Conservation (phyloP, 768 basidiomycete genomes). For the Mycena chlorophos region DNA sequence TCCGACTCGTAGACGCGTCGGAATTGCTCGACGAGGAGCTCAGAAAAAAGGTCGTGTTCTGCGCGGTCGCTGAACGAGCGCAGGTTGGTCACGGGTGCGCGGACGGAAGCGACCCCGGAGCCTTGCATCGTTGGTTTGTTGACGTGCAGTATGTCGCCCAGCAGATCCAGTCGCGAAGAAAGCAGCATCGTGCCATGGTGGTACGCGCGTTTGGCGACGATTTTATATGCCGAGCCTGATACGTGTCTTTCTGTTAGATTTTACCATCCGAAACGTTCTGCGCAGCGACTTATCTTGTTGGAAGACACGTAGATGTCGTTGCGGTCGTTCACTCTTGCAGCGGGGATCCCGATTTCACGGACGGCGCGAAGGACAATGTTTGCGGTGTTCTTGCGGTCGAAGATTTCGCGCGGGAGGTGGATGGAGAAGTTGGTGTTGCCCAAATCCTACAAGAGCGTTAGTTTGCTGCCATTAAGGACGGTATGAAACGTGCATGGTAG, state of each 20-base stretch:
- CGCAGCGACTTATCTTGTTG: constrained; percentile 95
- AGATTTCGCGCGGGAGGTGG: constrained; percentile 77
- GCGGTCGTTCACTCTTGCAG: constrained; percentile 81
- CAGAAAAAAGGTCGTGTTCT: constrained; percentile 69
- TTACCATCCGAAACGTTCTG: no score
- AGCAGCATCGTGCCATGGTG: constrained; percentile 99
- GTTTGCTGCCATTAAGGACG: background rate
- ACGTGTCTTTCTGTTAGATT: constrained; percentile 53
- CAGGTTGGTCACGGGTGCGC: constrained; percentile 90
- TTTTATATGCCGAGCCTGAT: constrained; percentile 97
- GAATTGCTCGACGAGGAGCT: constrained; percentile 71
- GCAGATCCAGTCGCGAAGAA: constrained; percentile 66
- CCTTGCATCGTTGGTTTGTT: constrained; percentile 76
- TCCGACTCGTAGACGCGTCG: constrained; percentile 51
- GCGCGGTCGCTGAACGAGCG: constrained; percentile 49
- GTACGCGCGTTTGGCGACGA: constrained; percentile 86
- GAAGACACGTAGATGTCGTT: constrained; percentile 86
- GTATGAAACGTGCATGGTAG: constrained; percentile 71
- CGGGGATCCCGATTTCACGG: constrained; percentile 61
- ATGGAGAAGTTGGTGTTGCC: constrained; percentile 98
- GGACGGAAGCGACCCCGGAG: constrained; percentile 86
- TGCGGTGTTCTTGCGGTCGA: constrained; percentile 78
- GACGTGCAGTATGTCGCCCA: constrained; percentile 71
- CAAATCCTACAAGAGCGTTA: constrained; percentile 63
- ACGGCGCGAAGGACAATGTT: constrained; percentile 78